A percentile compares a stretch with the other conserved stretches of the same genome.
These are phyloP conservation scores for Pseudogymnoascus sp. DNA, from an alignment of 2,329 filamentous ascomycete genomes.

Conservation along the genomic window DNA sequence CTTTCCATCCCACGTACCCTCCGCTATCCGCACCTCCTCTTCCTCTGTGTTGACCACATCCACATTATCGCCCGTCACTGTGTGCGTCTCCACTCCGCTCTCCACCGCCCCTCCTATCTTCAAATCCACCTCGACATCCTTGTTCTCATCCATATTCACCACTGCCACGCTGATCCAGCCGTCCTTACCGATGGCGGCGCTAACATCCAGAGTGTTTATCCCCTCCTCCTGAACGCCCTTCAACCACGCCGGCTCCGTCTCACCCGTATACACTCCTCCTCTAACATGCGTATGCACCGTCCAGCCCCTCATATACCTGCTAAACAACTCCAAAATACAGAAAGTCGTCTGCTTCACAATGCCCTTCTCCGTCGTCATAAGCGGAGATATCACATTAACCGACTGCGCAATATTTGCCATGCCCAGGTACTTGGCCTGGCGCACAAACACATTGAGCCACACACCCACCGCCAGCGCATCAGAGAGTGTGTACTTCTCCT, in stretches of 20 bases:
- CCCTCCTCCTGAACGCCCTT: slow-evolving; percentile 53
- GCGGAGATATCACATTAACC: slow-evolving; percentile 60
- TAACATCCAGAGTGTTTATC: slow-evolving; percentile 64
- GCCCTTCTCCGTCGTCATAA: slow-evolving; percentile 54
- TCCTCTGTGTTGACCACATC: slow-evolving; percentile 55
- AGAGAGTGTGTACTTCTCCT: slow-evolving; percentile 56
- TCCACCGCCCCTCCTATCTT: slow-evolving; percentile 40
- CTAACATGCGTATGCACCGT: slow-evolving; percentile 60
- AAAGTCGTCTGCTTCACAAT: slow-evolving; percentile 58
- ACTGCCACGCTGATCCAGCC: slow-evolving; percentile 62
- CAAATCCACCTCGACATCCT: slow-evolving; percentile 53
- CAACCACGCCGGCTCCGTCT: slow-evolving; percentile 60
- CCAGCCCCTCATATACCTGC: slow-evolving; percentile 65
- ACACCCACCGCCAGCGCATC: slow-evolving; percentile 56
- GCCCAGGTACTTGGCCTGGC: slow-evolving; percentile 53
- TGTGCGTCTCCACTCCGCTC: slow-evolving; percentile 51
- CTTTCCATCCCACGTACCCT: slow-evolving; percentile 57
- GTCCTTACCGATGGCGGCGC: slow-evolving; percentile 49
- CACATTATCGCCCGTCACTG: slow-evolving; percentile 51
- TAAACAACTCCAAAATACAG: slow-evolving; percentile 56
- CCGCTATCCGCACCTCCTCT: slow-evolving; percentile 53
- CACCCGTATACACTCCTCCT: slow-evolving; percentile 56
- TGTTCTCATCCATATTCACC: slow-evolving; percentile 61
- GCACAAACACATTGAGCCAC: slow-evolving; percentile 58
- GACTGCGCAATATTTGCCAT: slow-evolving; percentile 63